Percentiles rank a stretch among this genome's conserved stretches.
These are phyloP conservation scores for Hapsidospora chrysogenum DNA, from an alignment of 495 filamentous ascomycete genomes.

Conservation along the genomic window DNA sequence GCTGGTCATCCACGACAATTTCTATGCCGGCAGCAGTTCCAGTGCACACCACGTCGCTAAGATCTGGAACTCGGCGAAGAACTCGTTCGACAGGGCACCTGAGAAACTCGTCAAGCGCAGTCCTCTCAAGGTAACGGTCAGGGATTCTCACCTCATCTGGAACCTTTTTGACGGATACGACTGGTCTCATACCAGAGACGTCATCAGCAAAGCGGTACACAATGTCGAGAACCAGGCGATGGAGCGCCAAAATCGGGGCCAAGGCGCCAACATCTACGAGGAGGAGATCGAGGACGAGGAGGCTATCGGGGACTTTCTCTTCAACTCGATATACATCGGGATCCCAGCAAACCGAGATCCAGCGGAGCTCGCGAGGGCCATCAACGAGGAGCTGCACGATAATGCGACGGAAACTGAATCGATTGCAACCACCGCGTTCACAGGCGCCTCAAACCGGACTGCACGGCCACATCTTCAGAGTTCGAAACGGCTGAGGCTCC, in stretches of 20 bases:
- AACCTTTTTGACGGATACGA: slow-evolving; percentile 97
- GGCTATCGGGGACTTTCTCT: slow-evolving; percentile 84
- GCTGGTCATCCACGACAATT: slow-evolving; percentile 62
- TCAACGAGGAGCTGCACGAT: slow-evolving; percentile 80
- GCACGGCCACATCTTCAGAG: slow-evolving; percentile 23
- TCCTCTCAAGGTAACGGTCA: slow-evolving; percentile 61
- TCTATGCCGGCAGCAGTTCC: slow-evolving; percentile 58
- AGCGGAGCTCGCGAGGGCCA: slow-evolving; percentile 57
- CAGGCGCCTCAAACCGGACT: not conserved
- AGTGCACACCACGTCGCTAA: slow-evolving; percentile 16
- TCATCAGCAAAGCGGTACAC: slow-evolving; percentile 70
- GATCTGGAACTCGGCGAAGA: slow-evolving; percentile 59
- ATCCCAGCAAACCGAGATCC: slow-evolving; percentile 78
- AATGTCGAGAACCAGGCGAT: slow-evolving; percentile 68
- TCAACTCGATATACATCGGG: slow-evolving; percentile 97
- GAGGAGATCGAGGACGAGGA: slow-evolving; percentile 57
- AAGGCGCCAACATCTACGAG: slow-evolving; percentile 27
- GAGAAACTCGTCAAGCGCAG: slow-evolving; percentile 42
- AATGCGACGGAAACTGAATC: slow-evolving; percentile 66
- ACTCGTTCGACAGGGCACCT: slow-evolving; percentile 51
- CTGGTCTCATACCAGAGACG: slow-evolving; percentile 76
- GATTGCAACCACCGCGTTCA: slow-evolving; percentile 48
- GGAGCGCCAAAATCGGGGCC: slow-evolving; percentile 42
- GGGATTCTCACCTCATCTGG: slow-evolving; percentile 90
- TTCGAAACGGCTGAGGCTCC: slow-evolving; percentile 53